Evolutionary conservation across 441 rosid genomes (phyloP), one percentile per base, ranked within the genome.

Genomic region (Eutrema salsugineum): DNA sequence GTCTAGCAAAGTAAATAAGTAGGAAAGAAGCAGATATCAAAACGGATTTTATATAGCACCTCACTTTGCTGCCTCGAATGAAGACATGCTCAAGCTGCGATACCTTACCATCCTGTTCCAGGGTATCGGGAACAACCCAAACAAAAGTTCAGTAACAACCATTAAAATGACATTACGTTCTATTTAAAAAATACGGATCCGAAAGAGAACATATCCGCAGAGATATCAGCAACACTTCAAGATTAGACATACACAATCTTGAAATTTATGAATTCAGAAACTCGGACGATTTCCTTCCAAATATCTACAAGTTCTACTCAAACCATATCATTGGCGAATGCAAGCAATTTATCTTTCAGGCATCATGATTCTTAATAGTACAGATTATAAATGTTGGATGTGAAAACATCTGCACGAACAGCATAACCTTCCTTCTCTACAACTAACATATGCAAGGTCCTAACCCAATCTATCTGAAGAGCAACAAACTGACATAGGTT

Each of bases 31-130:
- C 33, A 70, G 7, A 66, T 27, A 20, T 38, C 28, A 17, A 40
- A 40, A 6, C 43, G 43, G 15, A 74, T 48, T 65, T 20, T 16
- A 43, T 15, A 19, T 2, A 38, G 68, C 77, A 94, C 97, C 99
- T 89, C 83, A 95, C 99, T 95, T 95, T 95, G 81, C 98, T 93
- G 51, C 99, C 98, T 54, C 99, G 84, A 24, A 95, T 91, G 62
- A 95, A 93, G 57, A 95, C 94, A 80, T 93, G 99, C 85, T 95
- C 99, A 75, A 95, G 99, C 82, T 88, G 97, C 15, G 99, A 89
- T 54, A 93, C 85, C 82, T 91, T 92, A 59, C 99, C 98, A 82
- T 95, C 99, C 99, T 92, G 53, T 48, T 57, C 38, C 76, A 63
- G 0, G 0, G 42, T n/a, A 70, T 38, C 27, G 33, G 24, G 1